Evolutionary conservation across 805 yeast genomes (phyloP).

Genomic region (Metschnikowia corniflorae): DNA sequence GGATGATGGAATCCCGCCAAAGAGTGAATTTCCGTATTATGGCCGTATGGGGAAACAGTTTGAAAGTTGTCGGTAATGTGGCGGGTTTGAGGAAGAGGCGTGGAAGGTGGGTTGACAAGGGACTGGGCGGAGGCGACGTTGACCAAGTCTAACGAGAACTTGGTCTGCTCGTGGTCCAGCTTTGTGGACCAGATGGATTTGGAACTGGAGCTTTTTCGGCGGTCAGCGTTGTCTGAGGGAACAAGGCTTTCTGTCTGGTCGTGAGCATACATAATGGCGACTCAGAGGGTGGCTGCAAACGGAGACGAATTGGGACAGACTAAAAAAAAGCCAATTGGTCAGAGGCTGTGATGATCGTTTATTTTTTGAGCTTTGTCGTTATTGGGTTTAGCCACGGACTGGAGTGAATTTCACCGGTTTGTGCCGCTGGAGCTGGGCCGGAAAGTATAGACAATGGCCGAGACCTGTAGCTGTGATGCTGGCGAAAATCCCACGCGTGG

Average conservation of each 20-base stretch:
- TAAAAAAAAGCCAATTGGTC: no score
- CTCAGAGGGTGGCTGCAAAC: slow-evolving; percentile 6
- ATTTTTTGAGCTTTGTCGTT: not conserved
- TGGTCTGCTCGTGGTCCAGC: slow-evolving; percentile 3
- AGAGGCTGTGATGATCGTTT: not conserved
- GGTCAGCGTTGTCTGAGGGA: not conserved
- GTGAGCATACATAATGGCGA: slow-evolving; percentile 1
- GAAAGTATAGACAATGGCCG: slow-evolving; percentile 14
- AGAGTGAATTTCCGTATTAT: no score
- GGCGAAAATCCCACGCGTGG: slow-evolving; percentile 12
- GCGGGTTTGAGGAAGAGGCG: slow-evolving; percentile 9
- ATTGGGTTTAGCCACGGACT: no score
- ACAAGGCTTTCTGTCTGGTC: slow-evolving; percentile 2
- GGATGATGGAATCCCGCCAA: no score
- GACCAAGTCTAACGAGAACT: slow-evolving; percentile 12
- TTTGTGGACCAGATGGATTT: slow-evolving; percentile 12
- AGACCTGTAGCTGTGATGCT: slow-evolving; percentile 11
- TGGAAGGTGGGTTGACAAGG: slow-evolving; percentile 6
- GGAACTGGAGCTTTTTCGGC: slow-evolving; percentile 7
- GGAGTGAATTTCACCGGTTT: no score
- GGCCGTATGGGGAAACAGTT: no score
- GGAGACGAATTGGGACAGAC: no score
- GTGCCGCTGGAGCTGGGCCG: slow-evolving; percentile 4
- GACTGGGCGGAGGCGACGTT: slow-evolving; percentile 1
- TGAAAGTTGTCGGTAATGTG: no score